Evolutionary conservation across 73 alveolate species (phyloP).

Genomic region (Tetrahymena elliotti): DNA sequence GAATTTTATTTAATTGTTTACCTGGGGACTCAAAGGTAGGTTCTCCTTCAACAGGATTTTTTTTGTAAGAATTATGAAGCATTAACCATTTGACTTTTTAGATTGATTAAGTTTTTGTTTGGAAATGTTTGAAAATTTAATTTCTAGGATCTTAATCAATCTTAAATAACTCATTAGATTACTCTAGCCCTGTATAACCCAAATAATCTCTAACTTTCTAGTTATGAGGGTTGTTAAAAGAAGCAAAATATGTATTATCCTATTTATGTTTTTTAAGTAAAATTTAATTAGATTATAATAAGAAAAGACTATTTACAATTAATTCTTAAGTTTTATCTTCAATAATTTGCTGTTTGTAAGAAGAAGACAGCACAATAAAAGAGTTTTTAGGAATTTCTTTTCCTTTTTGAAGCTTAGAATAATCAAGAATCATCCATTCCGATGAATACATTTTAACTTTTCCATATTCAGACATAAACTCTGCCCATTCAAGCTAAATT

Average conservation of each 20-base stretch:
- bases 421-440: not conserved
- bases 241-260: not conserved
- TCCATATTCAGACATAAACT: not conserved
- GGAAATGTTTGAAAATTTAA: not conserved
- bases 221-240: not conserved
- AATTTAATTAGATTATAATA: no score
- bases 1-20: not conserved
- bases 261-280: not conserved
- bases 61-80: not conserved
- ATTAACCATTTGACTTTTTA: not conserved
- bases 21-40: not conserved
- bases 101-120: not conserved
- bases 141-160: not conserved
- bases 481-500: not conserved
- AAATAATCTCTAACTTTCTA: not conserved
- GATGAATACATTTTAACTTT: not conserved
- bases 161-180: not conserved
- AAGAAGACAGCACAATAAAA: not conserved
- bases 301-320: not conserved
- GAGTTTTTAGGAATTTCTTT: not conserved
- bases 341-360: not conserved
- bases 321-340: not conserved
- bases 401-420: not conserved
- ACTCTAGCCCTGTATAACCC: not conserved
- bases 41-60: not conserved